These are phyloP conservation scores for Perkinsus chesapeaki DNA, from an alignment of 169 alveolate species.

Conservation along the genomic window DNA sequence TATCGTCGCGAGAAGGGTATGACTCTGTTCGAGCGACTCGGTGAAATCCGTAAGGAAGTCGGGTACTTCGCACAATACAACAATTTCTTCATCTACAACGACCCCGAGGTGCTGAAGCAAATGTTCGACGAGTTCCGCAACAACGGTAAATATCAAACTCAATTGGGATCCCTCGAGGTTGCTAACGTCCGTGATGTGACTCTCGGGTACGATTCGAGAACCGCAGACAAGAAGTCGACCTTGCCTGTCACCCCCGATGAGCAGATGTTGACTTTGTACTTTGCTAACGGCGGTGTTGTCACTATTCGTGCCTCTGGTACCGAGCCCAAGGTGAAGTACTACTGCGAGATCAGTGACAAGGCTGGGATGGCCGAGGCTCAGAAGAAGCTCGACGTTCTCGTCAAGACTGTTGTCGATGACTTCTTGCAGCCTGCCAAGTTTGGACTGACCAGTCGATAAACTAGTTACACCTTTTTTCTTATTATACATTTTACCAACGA, in stretches of 20 bases:
- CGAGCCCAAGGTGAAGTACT: conserved; percentile 66
- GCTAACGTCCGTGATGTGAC: conserved; percentile 47
- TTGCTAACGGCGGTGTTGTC: conserved; percentile 44
- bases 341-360: conserved; percentile 41
- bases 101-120: conserved; percentile 29
- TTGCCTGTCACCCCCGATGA: conserved; percentile 42
- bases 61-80: conserved; percentile 55
- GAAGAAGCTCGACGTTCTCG: conserved; percentile 33
- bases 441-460: background rate
- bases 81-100: conserved; percentile 41
- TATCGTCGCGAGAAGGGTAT: conserved; percentile 14
- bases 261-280: conserved; percentile 30
- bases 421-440: conserved; percentile 42
- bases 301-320: conserved; percentile 64
- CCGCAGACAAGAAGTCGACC: conserved; percentile 37
- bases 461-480: too few species aligned
- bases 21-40: conserved; percentile 34
- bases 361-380: conserved; percentile 30
- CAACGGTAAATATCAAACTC: conserved; percentile 24
- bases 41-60: conserved; percentile 26
- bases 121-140: conserved; percentile 46
- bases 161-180: conserved; percentile 42
- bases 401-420: conserved; percentile 36
- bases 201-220: conserved; percentile 50
- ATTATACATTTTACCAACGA: too few species aligned